Evolutionary conservation across 352 stramenopile genomes (phyloP).

Genomic region (Phytophthora niederhauseri): DNA sequence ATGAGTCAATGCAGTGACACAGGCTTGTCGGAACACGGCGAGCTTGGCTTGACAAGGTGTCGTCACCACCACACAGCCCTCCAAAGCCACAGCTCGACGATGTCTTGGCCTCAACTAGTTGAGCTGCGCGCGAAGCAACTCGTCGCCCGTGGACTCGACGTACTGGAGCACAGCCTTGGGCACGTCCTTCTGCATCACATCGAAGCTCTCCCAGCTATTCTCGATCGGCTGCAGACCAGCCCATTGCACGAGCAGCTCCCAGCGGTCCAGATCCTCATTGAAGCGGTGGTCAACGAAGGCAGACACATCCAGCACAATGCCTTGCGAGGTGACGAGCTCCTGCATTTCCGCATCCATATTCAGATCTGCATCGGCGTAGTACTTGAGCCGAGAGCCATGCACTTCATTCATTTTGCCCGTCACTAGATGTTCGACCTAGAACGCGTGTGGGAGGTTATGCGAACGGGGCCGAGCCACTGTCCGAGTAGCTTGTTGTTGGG

Average conservation of each 20-base stretch:
- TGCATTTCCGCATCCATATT: constrained; percentile 11
- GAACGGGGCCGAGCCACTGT: not conserved
- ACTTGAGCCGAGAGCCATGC: constrained; percentile 4
- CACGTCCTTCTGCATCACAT: constrained; percentile 6
- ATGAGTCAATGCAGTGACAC: not conserved
- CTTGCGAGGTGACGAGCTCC: constrained; percentile 9
- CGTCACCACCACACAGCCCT: constrained; percentile 9
- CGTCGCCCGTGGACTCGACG: not conserved
- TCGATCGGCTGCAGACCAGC: not conserved
- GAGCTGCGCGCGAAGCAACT: not conserved
- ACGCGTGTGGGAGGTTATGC: not conserved
- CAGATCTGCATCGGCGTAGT: constrained; percentile 2
- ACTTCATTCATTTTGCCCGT: not conserved
- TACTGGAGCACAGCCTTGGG: not conserved
- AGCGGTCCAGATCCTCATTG: not conserved
- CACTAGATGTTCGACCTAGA: not conserved
- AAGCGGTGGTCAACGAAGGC: constrained; percentile 5
- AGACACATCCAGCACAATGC: constrained; percentile 7
- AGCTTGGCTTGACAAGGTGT: not conserved
- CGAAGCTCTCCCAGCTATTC: constrained; percentile 3
- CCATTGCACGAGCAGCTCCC: constrained; percentile 7
- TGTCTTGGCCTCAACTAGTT: not conserved
- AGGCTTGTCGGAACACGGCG: not conserved
- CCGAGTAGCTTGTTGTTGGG: not conserved
- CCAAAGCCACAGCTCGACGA: constrained; percentile 1